Evolutionary conservation across 495 filamentous ascomycete species (phyloP), one percentile per base, ranked within the genome.

Genomic region (Usnea hakonensis): DNA sequence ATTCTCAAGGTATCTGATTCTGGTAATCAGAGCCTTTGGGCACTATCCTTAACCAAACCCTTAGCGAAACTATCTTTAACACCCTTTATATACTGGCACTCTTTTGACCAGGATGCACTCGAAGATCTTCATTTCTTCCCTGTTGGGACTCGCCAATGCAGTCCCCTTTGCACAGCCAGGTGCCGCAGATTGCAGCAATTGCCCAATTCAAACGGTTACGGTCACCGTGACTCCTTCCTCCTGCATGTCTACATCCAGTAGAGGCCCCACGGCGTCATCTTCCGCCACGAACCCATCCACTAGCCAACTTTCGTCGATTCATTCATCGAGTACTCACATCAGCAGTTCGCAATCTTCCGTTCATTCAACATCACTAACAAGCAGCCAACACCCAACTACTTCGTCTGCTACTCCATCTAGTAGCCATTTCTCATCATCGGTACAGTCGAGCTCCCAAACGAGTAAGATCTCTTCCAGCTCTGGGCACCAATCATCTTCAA

Each of bases 321-420:
- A 3, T 28, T 52, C 46, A 5, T 50, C 46, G 46, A 50, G 46
- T 17, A 50, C 46, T 28, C 46, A 30, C 46, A 28, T 26, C 17
- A 2, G 26, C 16, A 50, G 46, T 17, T 21, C 17, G 46, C 14
- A 14, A 5, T 48, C 46, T 28, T 50, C 46, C 46, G 19, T 30
- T 50, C 46, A 30, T 50, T 50, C 48, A 52, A 32, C 48, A 52
- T 52, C 28, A 52, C 28, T 32, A 52, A 52, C 48, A 52, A 52
- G 48, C 48, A 32, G 48, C 28, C 13, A 32, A 1, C 28, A 6
- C 5, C 9, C 48, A 21, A 52, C 48, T 19, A 1, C 16, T 17
- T 33, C 46, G 4, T 26, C 43, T 21, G 43, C 43, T 46, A 14
- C 21, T 26, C 21, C n/a, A 11, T 46, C 21, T n/a, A 46, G 43